Conservation (phyloP, 139 green algal species). For the Spirogloea muscicola region DNA sequence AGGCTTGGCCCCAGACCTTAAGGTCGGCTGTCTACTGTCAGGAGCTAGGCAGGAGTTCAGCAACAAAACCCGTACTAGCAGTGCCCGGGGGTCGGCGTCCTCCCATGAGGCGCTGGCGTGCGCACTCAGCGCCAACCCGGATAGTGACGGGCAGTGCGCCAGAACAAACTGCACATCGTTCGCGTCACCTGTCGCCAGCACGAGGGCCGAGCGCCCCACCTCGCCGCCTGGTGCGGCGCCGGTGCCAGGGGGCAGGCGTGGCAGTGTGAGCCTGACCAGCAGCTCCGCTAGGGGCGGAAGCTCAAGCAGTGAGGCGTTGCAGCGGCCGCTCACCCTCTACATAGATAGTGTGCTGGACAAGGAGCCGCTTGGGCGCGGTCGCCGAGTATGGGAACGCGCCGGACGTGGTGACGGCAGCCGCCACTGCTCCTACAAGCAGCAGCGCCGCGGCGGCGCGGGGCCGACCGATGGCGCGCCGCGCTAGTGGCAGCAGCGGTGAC, state of each 20-base stretch:
- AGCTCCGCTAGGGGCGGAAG: neutral
- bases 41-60: neutral
- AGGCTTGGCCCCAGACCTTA: neutral
- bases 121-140: too few relatives aligned
- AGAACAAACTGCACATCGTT: slow-evolving; percentile 10
- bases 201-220: neutral
- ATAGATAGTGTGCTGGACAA: slow-evolving; percentile 18
- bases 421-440: neutral
- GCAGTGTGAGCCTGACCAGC: neutral
- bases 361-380: slow-evolving; percentile 2
- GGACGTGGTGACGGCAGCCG: neutral
- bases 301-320: neutral
- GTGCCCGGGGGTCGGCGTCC: too few relatives aligned
- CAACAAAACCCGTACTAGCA: too few relatives aligned
- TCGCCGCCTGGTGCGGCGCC: too few relatives aligned
- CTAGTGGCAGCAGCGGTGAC: neutral
- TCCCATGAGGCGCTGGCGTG: too few relatives aligned
- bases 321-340: neutral
- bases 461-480: neutral
- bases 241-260: neutral
- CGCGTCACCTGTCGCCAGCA: slow-evolving; percentile 1
- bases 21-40: neutral
- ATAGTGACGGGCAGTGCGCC: neutral
- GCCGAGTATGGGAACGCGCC: slow-evolving; percentile 16
- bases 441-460: neutral